Conservation (phyloP, 306 rosid genomes). For the Trifolium fragiferum region DNA sequence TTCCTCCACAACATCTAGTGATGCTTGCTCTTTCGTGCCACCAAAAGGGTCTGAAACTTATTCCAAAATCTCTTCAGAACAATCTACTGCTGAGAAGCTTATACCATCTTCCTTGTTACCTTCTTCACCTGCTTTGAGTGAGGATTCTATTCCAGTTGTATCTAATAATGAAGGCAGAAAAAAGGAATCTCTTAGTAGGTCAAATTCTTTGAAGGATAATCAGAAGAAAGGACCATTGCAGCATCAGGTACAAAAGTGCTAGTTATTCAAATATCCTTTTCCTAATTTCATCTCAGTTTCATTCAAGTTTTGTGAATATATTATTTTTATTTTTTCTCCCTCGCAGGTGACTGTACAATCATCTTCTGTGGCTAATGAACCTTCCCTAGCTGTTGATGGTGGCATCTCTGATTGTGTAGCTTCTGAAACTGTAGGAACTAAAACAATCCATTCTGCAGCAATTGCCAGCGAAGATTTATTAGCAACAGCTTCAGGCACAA, state of each 20-base stretch:
- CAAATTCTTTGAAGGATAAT: slow-evolving; percentile 68
- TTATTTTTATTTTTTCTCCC: background rate
- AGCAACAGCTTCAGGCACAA: slow-evolving; percentile 39
- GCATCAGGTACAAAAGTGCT: slow-evolving; percentile 61
- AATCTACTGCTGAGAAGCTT: slow-evolving; percentile 49
- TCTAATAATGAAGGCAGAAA: slow-evolving; percentile 47
- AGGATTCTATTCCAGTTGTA: slow-evolving; percentile 48
- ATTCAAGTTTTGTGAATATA: background rate
- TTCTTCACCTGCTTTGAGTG: slow-evolving; percentile 45
- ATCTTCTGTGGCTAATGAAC: slow-evolving; percentile 38
- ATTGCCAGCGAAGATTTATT: slow-evolving; percentile 39
- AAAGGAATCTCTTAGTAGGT: slow-evolving; percentile 61
- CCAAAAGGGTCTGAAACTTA: slow-evolving; percentile 48
- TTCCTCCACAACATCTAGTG: slow-evolving; percentile 48
- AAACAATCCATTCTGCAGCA: slow-evolving; percentile 38
- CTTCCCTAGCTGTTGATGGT: slow-evolving; percentile 49
- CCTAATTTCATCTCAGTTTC: slow-evolving; percentile 4
- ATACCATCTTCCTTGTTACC: slow-evolving; percentile 38
- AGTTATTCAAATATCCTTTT: slow-evolving; percentile 12
- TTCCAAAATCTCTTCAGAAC: slow-evolving; percentile 42
- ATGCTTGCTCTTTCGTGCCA: slow-evolving; percentile 43
- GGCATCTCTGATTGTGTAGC: slow-evolving; percentile 32
- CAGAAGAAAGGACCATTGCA: slow-evolving; percentile 62
- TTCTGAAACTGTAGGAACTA: slow-evolving; percentile 53
- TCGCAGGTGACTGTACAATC: slow-evolving; percentile 64